Percentiles rank a stretch among this genome's conserved stretches.
Evolutionary conservation across 495 filamentous ascomycete species (phyloP).

Genomic region (Gamarada debralockiae): DNA sequence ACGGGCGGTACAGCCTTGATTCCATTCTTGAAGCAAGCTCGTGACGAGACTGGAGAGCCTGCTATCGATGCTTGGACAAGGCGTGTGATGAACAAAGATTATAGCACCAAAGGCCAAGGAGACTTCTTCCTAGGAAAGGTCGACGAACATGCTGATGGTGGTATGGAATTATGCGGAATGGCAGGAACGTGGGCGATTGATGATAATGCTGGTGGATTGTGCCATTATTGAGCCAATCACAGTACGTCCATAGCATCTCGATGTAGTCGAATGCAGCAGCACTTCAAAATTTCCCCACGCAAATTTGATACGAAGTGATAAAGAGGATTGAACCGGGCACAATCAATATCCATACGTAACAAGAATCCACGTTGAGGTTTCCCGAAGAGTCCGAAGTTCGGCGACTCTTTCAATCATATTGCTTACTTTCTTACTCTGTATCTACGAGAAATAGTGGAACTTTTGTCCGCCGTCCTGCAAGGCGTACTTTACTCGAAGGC

Average conservation of each 20-base stretch:
- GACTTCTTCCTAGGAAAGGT: conserved; percentile 65
- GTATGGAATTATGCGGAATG: conserved; percentile 70
- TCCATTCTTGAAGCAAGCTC: conserved; percentile 89
- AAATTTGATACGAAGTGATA: too few species aligned
- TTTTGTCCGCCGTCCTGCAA: too few species aligned
- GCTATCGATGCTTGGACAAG: conserved; percentile 81
- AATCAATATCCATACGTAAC: too few species aligned
- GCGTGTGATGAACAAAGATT: conserved; percentile 58
- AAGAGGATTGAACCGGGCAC: too few species aligned
- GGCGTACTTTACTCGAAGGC: too few species aligned
- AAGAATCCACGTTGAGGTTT: too few species aligned
- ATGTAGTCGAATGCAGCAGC: too few species aligned
- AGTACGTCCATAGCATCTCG: neutral
- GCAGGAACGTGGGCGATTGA: conserved; percentile 84
- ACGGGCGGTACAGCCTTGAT: conserved; percentile 93
- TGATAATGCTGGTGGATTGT: conserved; percentile 69
- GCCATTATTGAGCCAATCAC: conserved; percentile 40
- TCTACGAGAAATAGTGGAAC: too few species aligned
- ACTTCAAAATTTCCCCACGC: too few species aligned
- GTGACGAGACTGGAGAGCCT: conserved; percentile 93
- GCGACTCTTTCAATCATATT: too few species aligned
- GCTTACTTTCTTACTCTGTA: too few species aligned
- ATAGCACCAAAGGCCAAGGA: conserved; percentile 36
- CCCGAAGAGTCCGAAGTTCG: too few species aligned
- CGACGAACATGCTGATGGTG: conserved; percentile 56